A percentile compares a stretch with the other conserved stretches of the same genome.
phyloP scores from a whole-genome alignment of 2,329 filamentous ascomycete genomes.

The Colletotrichum abscissum region DNA sequence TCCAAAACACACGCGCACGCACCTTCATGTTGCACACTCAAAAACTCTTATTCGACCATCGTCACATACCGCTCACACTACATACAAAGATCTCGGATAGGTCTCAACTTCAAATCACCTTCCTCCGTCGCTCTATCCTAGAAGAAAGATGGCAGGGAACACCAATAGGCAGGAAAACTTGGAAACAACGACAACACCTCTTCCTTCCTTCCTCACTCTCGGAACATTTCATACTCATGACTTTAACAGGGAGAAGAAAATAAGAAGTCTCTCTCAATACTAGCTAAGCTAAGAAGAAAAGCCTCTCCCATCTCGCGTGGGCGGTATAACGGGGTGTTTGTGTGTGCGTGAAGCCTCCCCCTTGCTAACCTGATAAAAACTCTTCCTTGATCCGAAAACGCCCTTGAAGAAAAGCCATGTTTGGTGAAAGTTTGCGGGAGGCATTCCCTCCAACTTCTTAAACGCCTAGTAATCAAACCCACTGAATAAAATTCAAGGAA shows the following conservation, averaged over 20 bases:
- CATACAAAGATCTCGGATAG: background rate
- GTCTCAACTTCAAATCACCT: background rate
- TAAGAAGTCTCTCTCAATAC: background rate
- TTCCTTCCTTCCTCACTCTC: background rate
- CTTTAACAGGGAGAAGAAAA: background rate
- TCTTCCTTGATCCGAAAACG: background rate
- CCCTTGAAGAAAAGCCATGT: constrained; percentile 14
- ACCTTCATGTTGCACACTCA: background rate
- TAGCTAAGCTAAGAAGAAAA: background rate
- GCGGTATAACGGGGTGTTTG: background rate
- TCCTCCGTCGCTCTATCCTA: background rate
- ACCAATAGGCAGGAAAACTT: background rate
- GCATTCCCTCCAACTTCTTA: background rate
- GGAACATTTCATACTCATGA: background rate
- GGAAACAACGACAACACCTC: background rate
- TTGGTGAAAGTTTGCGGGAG: background rate
- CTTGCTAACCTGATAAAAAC: background rate
- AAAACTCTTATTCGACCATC: background rate
- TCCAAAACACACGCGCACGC: background rate
- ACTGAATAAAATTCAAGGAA: background rate
- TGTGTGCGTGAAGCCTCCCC: background rate
- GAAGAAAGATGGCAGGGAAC: background rate
- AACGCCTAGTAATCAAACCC: constrained; percentile 17
- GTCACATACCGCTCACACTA: background rate
- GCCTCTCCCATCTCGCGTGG: background rate